phyloP scores from a whole-genome alignment of 495 filamentous ascomycete genomes.

The Penicillium ochrochloron region DNA sequence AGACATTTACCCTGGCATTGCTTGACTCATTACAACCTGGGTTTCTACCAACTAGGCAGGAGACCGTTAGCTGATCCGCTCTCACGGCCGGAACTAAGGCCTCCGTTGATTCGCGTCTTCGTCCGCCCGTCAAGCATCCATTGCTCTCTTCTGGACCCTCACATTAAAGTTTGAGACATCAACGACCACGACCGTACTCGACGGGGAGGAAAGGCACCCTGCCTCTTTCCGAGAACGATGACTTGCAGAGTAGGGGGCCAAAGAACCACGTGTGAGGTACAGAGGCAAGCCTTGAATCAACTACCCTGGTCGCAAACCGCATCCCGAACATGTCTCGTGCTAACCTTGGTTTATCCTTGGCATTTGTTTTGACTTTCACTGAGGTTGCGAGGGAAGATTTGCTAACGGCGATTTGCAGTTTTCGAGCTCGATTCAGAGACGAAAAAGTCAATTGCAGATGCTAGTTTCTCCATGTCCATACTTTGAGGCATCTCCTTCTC shows the following conservation, averaged over 20 bases:
- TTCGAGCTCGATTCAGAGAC: background rate
- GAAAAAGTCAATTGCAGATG: slow-evolving; percentile 12
- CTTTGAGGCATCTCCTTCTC: slow-evolving; percentile 5
- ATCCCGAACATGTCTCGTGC: background rate
- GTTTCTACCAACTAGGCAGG: slow-evolving; percentile 3
- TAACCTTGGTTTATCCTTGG: background rate
- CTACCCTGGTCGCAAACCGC: background rate
- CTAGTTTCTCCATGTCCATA: slow-evolving; percentile 8
- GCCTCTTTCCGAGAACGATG: slow-evolving; percentile 5
- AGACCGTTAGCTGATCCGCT: background rate
- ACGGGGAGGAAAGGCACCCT: slow-evolving; percentile 4
- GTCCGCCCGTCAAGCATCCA: slow-evolving; percentile 18
- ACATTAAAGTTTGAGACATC: slow-evolving; percentile 25
- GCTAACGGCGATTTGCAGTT: background rate
- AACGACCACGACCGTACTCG: slow-evolving; percentile 2
- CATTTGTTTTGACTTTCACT: background rate
- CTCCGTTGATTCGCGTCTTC: background rate
- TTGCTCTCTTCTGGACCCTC: slow-evolving; percentile 3
- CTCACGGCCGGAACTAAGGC: background rate
- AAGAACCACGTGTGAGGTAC: slow-evolving; percentile 4
- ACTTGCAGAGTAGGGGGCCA: background rate
- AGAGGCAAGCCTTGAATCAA: slow-evolving; percentile 8
- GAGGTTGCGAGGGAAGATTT: background rate
- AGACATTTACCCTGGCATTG: background rate
- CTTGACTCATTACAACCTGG: slow-evolving; percentile 10